Base-by-base conservation (phyloP, 495 filamentous ascomycete genomes). In the Symbiotaphrina buchneri region DNA sequence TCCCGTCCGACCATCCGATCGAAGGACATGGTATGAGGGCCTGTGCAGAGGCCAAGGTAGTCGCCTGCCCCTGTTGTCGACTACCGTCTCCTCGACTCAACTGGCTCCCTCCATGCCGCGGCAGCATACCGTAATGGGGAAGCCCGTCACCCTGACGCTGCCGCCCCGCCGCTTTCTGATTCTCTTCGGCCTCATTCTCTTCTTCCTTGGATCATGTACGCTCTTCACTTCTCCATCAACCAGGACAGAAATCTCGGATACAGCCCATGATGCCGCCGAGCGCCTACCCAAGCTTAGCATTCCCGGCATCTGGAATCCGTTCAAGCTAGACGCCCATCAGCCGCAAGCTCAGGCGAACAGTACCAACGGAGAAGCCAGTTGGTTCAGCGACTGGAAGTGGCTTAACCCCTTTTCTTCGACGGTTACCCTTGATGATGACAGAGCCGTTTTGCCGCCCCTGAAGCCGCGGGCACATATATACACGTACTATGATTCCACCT, bases 351-450 rank as follows among this genome's bases (percentile, higher is more conserved):
- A 80, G 44, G 65, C 72, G 27, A 79, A 82, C 43, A 83, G 74
- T 42, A 74, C 74, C 5, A 74, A 66, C 41, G 78, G 69, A 30
- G 75, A 74, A 38, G 66, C 69, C 32, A 73, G 64, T 41, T 97
- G 87, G 87, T 81, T 80, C 49, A 71, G 61, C 37, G 71, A 87
- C 47, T 84, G 70, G 68, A 74, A 71, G 45, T 94, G 85, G 85
- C 53, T 77, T 36, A 73, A 74, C 37, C 84, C 83, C 10, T 95
- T 93, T 49, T 93, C 83, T 23, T 81, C 69, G 18, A 63, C 70
- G 18, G 63, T 87, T 28, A 90, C 84, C 0, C 60, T 81, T 21
- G 83, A 93, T 40, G 83, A 92, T 51, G 69, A 71, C 37, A 62
- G 83, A 27, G 71, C 76, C n/a, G 68, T 93, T 34, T 70, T 97